Evolutionary conservation across 2,329 filamentous ascomycete species (phyloP).

Genomic region (Cladophialophora exuberans): DNA sequence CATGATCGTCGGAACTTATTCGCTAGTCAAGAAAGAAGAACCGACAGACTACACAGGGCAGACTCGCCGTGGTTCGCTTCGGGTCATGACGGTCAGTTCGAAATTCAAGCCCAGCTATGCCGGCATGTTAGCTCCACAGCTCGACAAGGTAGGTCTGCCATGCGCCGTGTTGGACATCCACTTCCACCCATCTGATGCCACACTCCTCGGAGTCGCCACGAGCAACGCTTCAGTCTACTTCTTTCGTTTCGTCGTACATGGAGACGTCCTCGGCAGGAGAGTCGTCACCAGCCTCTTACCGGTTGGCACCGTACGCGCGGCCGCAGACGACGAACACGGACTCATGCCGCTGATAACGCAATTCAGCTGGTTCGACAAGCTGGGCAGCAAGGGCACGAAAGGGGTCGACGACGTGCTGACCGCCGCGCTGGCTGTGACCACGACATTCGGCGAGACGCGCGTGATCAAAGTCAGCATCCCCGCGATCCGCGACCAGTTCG

Average conservation of each 20-base stretch:
- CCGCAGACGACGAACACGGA: constrained; percentile 22
- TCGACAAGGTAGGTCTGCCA: constrained; percentile 34
- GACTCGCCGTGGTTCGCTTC: constrained; percentile 24
- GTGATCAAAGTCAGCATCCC: constrained; percentile 35
- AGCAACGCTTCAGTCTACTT: constrained; percentile 74
- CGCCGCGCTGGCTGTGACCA: constrained; percentile 40
- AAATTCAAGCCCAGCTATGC: constrained; percentile 17
- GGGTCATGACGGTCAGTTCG: constrained; percentile 23
- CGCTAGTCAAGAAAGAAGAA: constrained; percentile 22
- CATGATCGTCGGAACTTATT: constrained; percentile 33
- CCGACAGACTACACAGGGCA: constrained; percentile 17
- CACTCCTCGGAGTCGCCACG: constrained; percentile 72
- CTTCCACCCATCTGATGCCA: constrained; percentile 65
- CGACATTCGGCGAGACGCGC: constrained; percentile 39
- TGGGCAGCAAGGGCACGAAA: constrained; percentile 13
- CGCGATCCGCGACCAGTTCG: constrained; percentile 40
- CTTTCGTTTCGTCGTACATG: constrained; percentile 47
- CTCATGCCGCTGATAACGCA: constrained; percentile 27
- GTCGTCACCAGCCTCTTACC: constrained; percentile 46
- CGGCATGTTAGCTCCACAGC: constrained; percentile 23
- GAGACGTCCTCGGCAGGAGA: constrained; percentile 26
- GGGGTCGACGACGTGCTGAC: constrained; percentile 21
- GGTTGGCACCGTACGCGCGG: constrained; percentile 30
- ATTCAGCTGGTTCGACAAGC: constrained; percentile 29
- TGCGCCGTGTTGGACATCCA: constrained; percentile 84